Percentiles rank a stretch among this genome's conserved stretches.
These are phyloP conservation scores for Corylus americana DNA, from an alignment of 306 rosid genomes.

Conservation along the genomic window DNA sequence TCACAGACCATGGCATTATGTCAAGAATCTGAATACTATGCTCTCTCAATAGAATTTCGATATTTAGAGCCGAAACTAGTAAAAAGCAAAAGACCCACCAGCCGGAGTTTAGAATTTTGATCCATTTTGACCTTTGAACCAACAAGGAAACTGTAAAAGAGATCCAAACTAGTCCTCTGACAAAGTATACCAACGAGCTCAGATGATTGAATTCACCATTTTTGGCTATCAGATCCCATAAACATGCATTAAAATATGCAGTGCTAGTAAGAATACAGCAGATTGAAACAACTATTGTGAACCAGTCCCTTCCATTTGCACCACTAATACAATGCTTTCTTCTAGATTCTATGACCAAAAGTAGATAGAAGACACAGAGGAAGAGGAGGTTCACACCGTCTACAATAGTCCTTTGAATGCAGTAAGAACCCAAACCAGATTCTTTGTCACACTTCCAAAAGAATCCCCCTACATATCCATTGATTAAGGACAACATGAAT, in stretches of 20 bases:
- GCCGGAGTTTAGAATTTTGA: conserved; percentile 36
- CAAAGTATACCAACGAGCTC: conserved; percentile 34
- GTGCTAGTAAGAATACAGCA: conserved; percentile 45
- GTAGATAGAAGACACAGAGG: conserved; percentile 32
- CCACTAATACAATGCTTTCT: conserved; percentile 22
- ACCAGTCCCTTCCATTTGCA: conserved; percentile 30
- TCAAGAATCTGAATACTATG: conserved; percentile 22
- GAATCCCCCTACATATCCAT: conserved; percentile 35
- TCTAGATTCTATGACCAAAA: conserved; percentile 25
- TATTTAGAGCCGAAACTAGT: conserved; percentile 45
- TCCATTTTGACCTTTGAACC: conserved; percentile 42
- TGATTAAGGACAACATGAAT: not conserved
- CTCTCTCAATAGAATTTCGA: conserved; percentile 34
- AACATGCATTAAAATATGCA: conserved; percentile 37
- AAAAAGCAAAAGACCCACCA: conserved; percentile 59
- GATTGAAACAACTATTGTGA: conserved; percentile 35
- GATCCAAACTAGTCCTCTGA: conserved; percentile 55
- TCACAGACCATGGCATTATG: conserved; percentile 22
- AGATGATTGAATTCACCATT: conserved; percentile 3
- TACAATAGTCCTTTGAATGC: conserved; percentile 40
- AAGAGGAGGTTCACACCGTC: conserved; percentile 41
- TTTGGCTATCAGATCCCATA: conserved; percentile 40
- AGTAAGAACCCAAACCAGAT: conserved; percentile 41
- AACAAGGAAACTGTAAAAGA: conserved; percentile 51
- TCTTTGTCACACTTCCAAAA: conserved; percentile 45